Base-by-base conservation (phyloP, 2,329 filamentous ascomycete species). In the Celoporthe dispersa region DNA sequence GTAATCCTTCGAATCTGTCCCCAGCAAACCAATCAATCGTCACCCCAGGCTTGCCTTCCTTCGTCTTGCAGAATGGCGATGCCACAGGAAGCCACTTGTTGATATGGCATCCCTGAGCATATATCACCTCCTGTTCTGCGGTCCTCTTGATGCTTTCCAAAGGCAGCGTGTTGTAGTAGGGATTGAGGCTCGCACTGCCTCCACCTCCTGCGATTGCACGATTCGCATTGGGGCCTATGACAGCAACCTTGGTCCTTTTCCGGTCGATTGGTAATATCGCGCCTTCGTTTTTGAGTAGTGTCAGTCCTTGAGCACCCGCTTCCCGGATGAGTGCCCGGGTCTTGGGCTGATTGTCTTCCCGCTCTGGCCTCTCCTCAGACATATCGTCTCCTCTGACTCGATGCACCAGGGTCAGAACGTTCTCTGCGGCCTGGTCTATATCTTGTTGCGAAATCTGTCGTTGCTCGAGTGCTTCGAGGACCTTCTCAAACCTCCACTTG, bases 161-260 rank as follows among this genome's bases (percentile, higher is more conserved):
- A 0, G 90, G 90, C 12, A 90, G 83, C 1, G 88, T 90, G 73
- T 84, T 89, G 78, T 92, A 92, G 78, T 92, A 91, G 0, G 90
- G 88, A 76, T 91, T 91, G 63, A 92, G 80, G 72, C 87, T 90
- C 25, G 90, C 90, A 75, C 89, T 91, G 64, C 90, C 90, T 55
- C 90, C 90, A 64, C 90, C 90, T 22, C 87, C 88, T n/a, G 88
- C 89, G 73, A 92, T 90, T 0, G 89, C 87, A 68, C 88, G 82
- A 76, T 91, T 90, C 28, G 88, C 89, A 72, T 92, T 91, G 1
- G 89, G 89, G 0, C 90, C 90, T 66, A 92, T 91, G 70, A 91
- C 84, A 3, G 89, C 90, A 69, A 92, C 84, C 76, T 85, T 90
- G 69, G 84, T 84, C 22, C 84, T 85, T 35, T 82, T 82, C 8